Conservation (phyloP, 2,329 filamentous ascomycete species). For the Colletotrichum gigasporum region DNA sequence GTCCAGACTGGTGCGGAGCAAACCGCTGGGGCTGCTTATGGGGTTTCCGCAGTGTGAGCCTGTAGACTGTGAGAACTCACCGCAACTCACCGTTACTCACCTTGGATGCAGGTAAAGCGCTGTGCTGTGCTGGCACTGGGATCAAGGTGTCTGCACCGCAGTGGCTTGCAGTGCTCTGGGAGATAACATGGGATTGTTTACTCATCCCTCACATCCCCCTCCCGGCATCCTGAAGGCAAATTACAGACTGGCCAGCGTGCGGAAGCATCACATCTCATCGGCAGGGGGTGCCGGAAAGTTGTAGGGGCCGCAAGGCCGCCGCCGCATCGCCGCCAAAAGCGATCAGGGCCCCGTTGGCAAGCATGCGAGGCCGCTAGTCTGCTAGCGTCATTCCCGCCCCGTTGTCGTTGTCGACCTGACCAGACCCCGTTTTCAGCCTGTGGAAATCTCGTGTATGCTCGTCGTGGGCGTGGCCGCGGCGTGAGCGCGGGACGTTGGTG, state of each 20-base stretch:
- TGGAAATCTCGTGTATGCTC: slow-evolving; percentile 28
- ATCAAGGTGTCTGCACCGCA: not conserved
- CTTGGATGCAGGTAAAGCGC: not conserved
- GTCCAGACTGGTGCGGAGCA: slow-evolving; percentile 17
- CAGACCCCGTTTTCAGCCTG: slow-evolving; percentile 16
- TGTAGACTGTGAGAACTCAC: not conserved
- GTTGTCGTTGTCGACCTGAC: slow-evolving; percentile 16
- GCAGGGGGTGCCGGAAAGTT: slow-evolving; percentile 29
- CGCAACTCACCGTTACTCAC: not conserved
- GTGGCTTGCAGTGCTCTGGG: not conserved
- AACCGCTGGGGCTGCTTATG: not conserved
- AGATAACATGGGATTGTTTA: slow-evolving; percentile 19
- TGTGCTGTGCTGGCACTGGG: not conserved
- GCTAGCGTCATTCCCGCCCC: slow-evolving; percentile 26
- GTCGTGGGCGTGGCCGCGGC: not conserved
- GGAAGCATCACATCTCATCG: slow-evolving; percentile 18
- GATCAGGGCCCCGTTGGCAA: slow-evolving; percentile 22
- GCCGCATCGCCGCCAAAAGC: slow-evolving; percentile 16
- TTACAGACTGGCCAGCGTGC: slow-evolving; percentile 7
- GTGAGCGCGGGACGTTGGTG: not conserved
- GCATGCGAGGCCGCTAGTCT: slow-evolving; percentile 9
- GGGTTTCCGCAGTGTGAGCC: not conserved
- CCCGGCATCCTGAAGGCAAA: slow-evolving; percentile 2
- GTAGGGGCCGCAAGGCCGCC: slow-evolving; percentile 22
- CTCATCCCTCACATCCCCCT: slow-evolving; percentile 3